Base-by-base conservation (phyloP, 768 basidiomycete species). In the Kwoniella heveanensis region DNA sequence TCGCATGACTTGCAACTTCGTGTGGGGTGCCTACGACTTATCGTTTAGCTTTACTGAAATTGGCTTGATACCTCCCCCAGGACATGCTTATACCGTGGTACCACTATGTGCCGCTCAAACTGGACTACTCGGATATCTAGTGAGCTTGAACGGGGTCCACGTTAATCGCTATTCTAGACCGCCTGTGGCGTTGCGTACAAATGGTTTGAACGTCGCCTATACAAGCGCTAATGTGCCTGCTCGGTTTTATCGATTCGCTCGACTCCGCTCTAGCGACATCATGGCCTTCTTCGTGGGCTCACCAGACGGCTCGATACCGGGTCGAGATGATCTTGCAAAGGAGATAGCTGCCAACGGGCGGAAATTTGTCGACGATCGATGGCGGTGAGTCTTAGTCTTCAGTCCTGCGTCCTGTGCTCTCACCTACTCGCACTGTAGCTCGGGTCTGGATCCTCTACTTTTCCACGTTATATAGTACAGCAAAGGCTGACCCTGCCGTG, bases 51-150 rank as follows among this genome's bases (percentile, higher is more conserved):
- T n/a, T n/a, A n/a, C n/a, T n/a, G n/a, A n/a, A n/a, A n/a, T n/a
- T n/a, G 15, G 22, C 19, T 27, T 10, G 52, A 4, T n/a, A 22
- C 17, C 50, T 24, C 12, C 29, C 57, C 29, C 57, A 75, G 67
- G 72, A 68, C 22, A 48, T 67, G n/a, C 61, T 77, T 15, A 70
- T 76, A 25, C 76, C 74, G 22, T 76, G 76, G 76, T 76, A 78
- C 56, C 77, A 78, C 54, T 78, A 78, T 59, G 74, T 78, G 7
- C 77, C 77, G 0, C 36, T 74, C n/a, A 69, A 76, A 46, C 25
- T 78, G 10, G 74, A 78, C 47, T 78, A 78, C 60, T 72, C 77
- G 1, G 77, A 78, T 63, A 66, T 78, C 22, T 73, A 76, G 76
- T 77, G 49, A 67, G 76, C 67, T n/a, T 2, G 19, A 10, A 12